Evolutionary conservation across 176 grass and related monocot species (phyloP).

Genomic region (Eleusine indica): DNA sequence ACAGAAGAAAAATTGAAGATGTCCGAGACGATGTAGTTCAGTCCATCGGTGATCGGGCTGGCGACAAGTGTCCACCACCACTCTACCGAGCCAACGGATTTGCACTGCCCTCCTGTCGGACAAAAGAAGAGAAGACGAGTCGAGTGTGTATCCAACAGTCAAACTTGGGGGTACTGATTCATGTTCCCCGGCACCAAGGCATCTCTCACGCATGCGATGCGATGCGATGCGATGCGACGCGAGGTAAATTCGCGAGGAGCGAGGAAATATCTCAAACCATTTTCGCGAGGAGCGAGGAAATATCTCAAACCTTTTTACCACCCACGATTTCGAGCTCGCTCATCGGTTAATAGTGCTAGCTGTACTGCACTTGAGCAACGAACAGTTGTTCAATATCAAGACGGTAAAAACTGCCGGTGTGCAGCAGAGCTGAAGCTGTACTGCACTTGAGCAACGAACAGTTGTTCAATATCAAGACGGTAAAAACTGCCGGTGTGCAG

Average conservation of each 20-base stretch:
- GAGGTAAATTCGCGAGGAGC: background rate
- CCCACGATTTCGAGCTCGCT: background rate
- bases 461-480: background rate
- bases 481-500: background rate
- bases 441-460: background rate
- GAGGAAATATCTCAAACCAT: background rate
- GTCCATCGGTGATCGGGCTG: background rate
- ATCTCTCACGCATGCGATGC: constrained; percentile 27
- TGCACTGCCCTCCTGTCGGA: background rate
- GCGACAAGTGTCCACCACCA: background rate
- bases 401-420: background rate
- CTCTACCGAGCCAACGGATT: background rate
- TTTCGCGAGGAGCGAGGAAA: background rate
- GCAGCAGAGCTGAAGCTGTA: background rate
- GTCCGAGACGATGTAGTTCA: too few species aligned
- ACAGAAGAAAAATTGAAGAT: too few species aligned
- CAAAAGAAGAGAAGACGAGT: constrained; percentile 7
- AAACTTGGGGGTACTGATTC: constrained; percentile 9
- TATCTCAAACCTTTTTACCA: background rate
- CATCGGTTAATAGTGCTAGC: background rate
- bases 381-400: background rate
- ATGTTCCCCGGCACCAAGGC: constrained; percentile 33
- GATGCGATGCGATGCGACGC: background rate
- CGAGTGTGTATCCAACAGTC: background rate
- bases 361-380: background rate